Conservation (phyloP, 805 yeast genomes). For the Nakazawaea wickerhamii region DNA sequence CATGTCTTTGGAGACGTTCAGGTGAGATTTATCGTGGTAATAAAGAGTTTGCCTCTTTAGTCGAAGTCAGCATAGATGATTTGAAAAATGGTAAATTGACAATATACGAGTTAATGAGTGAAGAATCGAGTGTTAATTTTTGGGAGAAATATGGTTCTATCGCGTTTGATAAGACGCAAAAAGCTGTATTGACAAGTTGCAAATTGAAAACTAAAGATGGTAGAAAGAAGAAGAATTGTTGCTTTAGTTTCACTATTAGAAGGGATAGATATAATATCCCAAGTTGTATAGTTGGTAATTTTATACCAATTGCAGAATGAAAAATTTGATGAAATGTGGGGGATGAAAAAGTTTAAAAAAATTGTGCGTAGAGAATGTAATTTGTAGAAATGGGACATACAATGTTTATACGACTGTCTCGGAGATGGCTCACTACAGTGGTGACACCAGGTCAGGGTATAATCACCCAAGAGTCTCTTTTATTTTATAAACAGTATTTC, state of each 20-base stretch:
- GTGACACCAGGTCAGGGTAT: conserved; percentile 14
- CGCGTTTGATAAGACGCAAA: conserved; percentile 93
- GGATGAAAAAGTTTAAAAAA: background rate
- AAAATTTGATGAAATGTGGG: background rate
- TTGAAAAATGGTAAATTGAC: conserved; percentile 88
- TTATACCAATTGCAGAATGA: conserved; percentile 66
- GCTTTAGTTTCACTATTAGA: conserved; percentile 90
- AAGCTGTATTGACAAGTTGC: conserved; percentile 91
- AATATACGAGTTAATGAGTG: conserved; percentile 90
- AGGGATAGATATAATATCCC: conserved; percentile 93
- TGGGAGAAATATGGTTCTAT: conserved; percentile 98
- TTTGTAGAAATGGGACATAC: background rate
- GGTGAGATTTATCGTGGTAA: conserved; percentile 95
- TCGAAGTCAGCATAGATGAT: conserved; percentile 86
- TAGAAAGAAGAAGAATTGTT: conserved; percentile 72
- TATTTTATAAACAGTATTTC: conserved; percentile 7
- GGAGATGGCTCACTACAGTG: background rate
- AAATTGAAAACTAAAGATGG: conserved; percentile 81
- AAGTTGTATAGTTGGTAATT: conserved; percentile 92
- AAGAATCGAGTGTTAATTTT: conserved; percentile 91
- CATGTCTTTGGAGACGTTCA: conserved; percentile 94
- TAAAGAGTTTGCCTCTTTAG: conserved; percentile 91
- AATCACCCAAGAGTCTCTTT: background rate
- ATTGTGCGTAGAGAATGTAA: background rate
- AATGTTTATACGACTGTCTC: background rate